Evolutionary conservation across 129 eudicot species (phyloP), one percentile per base, ranked within the genome.

Genomic region (Flaveria linearis): DNA sequence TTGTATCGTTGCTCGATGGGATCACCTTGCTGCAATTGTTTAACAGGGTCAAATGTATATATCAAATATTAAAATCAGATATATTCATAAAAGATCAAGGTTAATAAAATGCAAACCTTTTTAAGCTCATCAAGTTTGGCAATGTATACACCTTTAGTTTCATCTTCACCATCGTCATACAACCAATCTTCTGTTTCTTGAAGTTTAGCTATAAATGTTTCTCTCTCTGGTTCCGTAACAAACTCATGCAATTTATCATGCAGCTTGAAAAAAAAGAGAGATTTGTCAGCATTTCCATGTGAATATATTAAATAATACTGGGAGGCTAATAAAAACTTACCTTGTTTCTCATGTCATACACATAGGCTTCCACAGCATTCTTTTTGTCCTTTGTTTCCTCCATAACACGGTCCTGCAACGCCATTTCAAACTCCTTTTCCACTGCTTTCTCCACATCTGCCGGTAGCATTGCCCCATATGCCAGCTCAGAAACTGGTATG

Each of bases 341-440:
- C 93, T 94, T 94, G 79, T 91, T 94, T 76, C 98, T 82, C 98
- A 89, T 94, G 67, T 94, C 98, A 77, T 91, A 91, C 25, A 94
- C 98, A 83, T 94, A 94, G 52, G 98, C 79, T 82, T 94, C 97
- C 7, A 94, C 97, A 30, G 97, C 96, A 83, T 94, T 94, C 86
- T 94, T 94, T 71, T 84, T 87, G 80, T 94, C 98, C 73, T 94
- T 94, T 45, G 98, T 94, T 63, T 94, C 98, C 81, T 94, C 98
- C 98, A 94, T 94, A 49, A 91, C 88, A 4, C 98, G 87, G 51
- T 94, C 98, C 80, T 91, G 98, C 82, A 94, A 77, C 4, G 98
- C 98, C 98, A 94, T 91, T 83, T 94, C 98, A 84, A 87, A 89
- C 53, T 94, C 98, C 73, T 91, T 89, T 64, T 94, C 97, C 16